Conservation (phyloP, 2,329 filamentous ascomycete species). For the Boeremia lycopersici region DNA sequence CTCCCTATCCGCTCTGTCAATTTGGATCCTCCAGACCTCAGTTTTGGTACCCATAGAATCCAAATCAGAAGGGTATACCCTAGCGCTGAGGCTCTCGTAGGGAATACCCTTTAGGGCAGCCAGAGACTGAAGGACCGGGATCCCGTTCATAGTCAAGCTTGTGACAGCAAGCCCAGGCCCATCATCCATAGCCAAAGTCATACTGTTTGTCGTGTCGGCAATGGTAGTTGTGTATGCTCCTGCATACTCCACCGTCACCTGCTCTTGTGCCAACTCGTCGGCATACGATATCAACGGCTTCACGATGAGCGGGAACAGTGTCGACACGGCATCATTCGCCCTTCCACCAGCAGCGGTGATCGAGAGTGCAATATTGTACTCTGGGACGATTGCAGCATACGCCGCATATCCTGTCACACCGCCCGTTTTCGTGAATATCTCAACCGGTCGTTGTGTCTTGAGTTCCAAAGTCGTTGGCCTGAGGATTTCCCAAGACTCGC, state of each 20-base stretch:
- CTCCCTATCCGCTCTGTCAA: constrained; percentile 17
- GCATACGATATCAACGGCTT: constrained; percentile 28
- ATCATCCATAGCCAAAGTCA: constrained; percentile 24
- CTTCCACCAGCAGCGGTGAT: constrained; percentile 29
- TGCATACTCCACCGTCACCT: constrained; percentile 25
- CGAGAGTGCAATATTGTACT: constrained; percentile 31
- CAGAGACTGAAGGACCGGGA: constrained; percentile 20
- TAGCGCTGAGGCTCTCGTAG: constrained; percentile 19
- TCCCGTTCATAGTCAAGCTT: constrained; percentile 23
- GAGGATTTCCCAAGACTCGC: constrained; percentile 38
- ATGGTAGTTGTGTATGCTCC: constrained; percentile 23
- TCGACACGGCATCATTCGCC: constrained; percentile 14
- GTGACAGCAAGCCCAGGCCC: constrained; percentile 31
- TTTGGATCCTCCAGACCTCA: constrained; percentile 27
- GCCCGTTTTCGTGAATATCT: constrained; percentile 34
- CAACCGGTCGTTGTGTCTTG: constrained; percentile 25
- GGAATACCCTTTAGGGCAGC: constrained; percentile 15
- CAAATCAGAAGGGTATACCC: constrained; percentile 30
- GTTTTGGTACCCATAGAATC: constrained; percentile 20
- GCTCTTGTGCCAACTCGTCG: constrained; percentile 25
- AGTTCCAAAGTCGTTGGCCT: constrained; percentile 25
- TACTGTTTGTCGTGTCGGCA: background rate
- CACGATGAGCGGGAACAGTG: constrained; percentile 20
- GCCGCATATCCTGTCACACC: constrained; percentile 31
- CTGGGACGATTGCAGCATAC: constrained; percentile 28